These are phyloP conservation scores for Daucus carota DNA, from an alignment of 129 eudicot genomes.

Conservation along the genomic window DNA sequence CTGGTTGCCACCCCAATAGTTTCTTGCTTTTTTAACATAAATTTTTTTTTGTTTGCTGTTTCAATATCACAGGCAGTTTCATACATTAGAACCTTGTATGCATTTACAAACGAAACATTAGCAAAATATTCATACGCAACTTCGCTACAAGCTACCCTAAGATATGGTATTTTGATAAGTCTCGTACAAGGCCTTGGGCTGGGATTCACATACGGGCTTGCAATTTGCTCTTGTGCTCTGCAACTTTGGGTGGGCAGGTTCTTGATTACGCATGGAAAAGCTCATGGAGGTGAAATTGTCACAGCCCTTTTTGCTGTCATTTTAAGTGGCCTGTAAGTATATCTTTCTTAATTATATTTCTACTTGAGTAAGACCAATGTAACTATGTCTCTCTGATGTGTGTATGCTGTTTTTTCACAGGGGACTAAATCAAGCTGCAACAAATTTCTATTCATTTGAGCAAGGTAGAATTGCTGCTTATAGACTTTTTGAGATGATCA, in stretches of 20 bases:
- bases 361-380: not conserved
- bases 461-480: conserved; percentile 99
- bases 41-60: not conserved
- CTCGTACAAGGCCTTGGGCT: conserved; percentile 99
- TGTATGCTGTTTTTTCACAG: conserved; percentile 30
- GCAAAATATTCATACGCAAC: conserved; percentile 95
- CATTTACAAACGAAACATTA: conserved; percentile 87
- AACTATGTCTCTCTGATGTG: conserved; percentile 5
- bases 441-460: conserved; percentile 93
- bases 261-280: conserved; percentile 67
- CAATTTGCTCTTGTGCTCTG: conserved; percentile 96
- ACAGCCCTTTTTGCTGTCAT: conserved; percentile 89
- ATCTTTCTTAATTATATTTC: not conserved
- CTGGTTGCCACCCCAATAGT: not conserved
- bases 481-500: conserved; percentile 92
- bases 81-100: conserved; percentile 75
- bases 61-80: conserved; percentile 68
- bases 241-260: conserved; percentile 96
- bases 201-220: conserved; percentile 96
- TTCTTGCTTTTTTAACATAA: not conserved
- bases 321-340: conserved; percentile 90
- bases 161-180: conserved; percentile 92
- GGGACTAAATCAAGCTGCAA: conserved; percentile 95
- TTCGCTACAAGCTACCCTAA: conserved; percentile 86
- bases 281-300: conserved; percentile 88